phyloP scores from a whole-genome alignment of 192 early-diverging fungal species.

The Dimargaris verticillata region DNA sequence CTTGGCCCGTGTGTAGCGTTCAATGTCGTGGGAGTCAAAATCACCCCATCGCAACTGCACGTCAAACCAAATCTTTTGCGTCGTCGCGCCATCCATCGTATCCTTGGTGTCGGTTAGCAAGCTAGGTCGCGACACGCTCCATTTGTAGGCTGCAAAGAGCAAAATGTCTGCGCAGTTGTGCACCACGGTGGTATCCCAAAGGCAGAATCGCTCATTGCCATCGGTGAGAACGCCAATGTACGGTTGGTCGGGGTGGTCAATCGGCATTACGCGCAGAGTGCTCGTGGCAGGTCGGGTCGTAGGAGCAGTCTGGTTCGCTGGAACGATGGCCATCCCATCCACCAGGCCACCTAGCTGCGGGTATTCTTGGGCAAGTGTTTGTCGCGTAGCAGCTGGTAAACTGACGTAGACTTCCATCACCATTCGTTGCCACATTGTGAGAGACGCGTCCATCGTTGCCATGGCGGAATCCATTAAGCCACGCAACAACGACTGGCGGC shows the following conservation, averaged over 20 bases:
- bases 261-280: background rate
- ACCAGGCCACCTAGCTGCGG: no score
- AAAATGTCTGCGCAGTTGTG: constrained; percentile 70
- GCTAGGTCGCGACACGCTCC: constrained; percentile 91
- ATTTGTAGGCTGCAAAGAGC: constrained; percentile 93
- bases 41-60: constrained; percentile 97
- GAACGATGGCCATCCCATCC: no score
- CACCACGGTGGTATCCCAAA: constrained; percentile 6
- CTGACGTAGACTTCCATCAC: no score
- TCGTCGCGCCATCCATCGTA: constrained; percentile 90
- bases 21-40: constrained; percentile 97
- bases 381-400: no score
- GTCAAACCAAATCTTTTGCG: constrained; percentile 96
- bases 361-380: no score
- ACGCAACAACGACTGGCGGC: background rate
- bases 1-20: constrained; percentile 95
- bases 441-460: background rate
- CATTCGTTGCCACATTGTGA: no score
- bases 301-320: no score
- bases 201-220: constrained; percentile 10
- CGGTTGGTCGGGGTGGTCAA: background rate
- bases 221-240: constrained; percentile 4
- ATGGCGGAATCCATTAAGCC: background rate
- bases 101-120: constrained; percentile 85
- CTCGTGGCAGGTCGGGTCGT: no score